Conservation (phyloP, 208 protist genomes). For the Trypanosoma congolense region DNA sequence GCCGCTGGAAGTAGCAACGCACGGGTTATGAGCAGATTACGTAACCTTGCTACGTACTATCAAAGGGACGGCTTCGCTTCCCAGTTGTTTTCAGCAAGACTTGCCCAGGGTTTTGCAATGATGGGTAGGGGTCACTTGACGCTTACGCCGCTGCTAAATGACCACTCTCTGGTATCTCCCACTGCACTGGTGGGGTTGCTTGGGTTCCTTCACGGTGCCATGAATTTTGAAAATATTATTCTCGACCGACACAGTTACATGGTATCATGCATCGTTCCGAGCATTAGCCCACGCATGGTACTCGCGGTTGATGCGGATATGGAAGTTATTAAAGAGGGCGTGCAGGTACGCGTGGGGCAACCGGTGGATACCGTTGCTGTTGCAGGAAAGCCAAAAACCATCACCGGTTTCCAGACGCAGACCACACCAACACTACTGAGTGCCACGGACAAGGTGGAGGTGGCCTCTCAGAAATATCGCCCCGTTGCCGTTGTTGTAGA, state of each 20-base stretch:
- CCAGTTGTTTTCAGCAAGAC: conserved; percentile 75
- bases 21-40: conserved; percentile 92
- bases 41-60: conserved; percentile 96
- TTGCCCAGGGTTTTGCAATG: conserved; percentile 94
- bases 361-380: conserved; percentile 96
- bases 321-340: conserved; percentile 80
- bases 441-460: conserved; percentile 95
- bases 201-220: conserved; percentile 84
- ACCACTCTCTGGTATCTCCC: conserved; percentile 80
- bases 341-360: conserved; percentile 90
- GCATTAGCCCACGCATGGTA: conserved; percentile 96
- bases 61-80: conserved; percentile 87
- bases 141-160: conserved; percentile 93
- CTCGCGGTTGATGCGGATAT: conserved; percentile 95
- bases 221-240: conserved; percentile 92
- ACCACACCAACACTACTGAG: conserved; percentile 97
- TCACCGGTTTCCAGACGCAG: conserved; percentile 99
- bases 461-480: conserved; percentile 93
- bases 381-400: conserved; percentile 97
- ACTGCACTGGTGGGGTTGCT: conserved; percentile 92
- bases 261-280: conserved; percentile 90
- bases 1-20: conserved; percentile 98
- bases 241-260: conserved; percentile 96
- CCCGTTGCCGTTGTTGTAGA: conserved; percentile 72
- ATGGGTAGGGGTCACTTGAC: conserved; percentile 99